These are phyloP conservation scores for Phytophthora citrophthora DNA, from an alignment of 352 stramenopile genomes.

Conservation along the genomic window DNA sequence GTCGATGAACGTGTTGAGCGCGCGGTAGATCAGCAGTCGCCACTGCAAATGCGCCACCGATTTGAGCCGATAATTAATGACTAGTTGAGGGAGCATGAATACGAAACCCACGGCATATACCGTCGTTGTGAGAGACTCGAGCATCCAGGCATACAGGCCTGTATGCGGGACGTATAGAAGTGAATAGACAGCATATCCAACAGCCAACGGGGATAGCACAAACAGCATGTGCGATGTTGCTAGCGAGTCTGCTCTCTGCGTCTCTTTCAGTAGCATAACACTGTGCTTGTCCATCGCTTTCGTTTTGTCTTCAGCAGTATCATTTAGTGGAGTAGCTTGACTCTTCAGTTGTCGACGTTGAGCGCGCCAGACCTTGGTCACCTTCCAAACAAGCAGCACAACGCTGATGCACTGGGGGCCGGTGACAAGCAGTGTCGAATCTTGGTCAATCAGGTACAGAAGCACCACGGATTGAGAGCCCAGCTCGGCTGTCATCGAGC, in stretches of 20 bases:
- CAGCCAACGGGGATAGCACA: conserved; percentile 70
- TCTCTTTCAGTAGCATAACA: conserved; percentile 42
- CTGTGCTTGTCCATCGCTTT: conserved; percentile 37
- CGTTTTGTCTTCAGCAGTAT: conserved; percentile 37
- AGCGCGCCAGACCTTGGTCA: conserved; percentile 67
- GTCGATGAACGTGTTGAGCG: conserved; percentile 95
- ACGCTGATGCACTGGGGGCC: conserved; percentile 64
- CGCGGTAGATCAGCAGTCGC: conserved; percentile 94
- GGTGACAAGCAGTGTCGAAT: conserved; percentile 94
- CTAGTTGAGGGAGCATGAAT: conserved; percentile 92
- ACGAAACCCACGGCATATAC: conserved; percentile 94
- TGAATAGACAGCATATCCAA: conserved; percentile 84
- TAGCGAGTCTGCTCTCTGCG: conserved; percentile 77
- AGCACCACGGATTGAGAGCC: conserved; percentile 95
- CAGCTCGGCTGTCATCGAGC: conserved; percentile 93
- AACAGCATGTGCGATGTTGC: conserved; percentile 87
- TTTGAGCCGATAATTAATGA: conserved; percentile 94
- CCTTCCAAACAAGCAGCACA: conserved; percentile 91
- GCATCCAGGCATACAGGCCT: conserved; percentile 86
- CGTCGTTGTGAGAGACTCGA: conserved; percentile 86
- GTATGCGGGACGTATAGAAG: conserved; percentile 84
- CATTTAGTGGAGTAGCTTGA: conserved; percentile 8
- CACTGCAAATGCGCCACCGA: conserved; percentile 92
- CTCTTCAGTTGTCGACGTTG: conserved; percentile 26
- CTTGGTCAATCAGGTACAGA: conserved; percentile 95